Evolutionary conservation across 495 filamentous ascomycete genomes (phyloP).

Genomic region (Xylaria palmicola): DNA sequence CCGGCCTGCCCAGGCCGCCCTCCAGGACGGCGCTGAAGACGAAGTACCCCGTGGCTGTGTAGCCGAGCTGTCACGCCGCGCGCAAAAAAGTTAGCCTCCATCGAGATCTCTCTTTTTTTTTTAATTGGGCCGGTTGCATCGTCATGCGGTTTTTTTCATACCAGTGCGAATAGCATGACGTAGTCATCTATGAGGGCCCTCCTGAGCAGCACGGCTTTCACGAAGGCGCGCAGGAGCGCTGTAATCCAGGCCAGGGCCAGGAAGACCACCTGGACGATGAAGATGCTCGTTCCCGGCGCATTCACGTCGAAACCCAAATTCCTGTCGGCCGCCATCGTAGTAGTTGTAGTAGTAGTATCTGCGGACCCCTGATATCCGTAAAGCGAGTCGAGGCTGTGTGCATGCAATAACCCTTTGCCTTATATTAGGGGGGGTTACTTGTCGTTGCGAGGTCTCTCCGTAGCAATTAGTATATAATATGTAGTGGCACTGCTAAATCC

Average conservation of each 20-base stretch:
- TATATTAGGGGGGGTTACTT: background rate
- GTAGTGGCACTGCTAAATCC: background rate
- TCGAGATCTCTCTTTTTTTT: too few species aligned
- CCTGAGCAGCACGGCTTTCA: constrained; percentile 23
- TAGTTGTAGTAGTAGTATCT: too few species aligned
- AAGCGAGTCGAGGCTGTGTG: background rate
- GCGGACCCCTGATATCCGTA: background rate
- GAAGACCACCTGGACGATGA: constrained; percentile 26
- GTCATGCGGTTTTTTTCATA: too few species aligned
- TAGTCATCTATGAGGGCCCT: constrained; percentile 26
- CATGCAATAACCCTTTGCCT: background rate
- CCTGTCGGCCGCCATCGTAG: constrained; percentile 2
- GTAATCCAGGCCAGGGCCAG: constrained; percentile 25
- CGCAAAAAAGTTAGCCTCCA: background rate
- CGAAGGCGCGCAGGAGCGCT: constrained; percentile 21
- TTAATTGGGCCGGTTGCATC: too few species aligned
- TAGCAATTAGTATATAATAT: background rate
- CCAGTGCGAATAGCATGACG: constrained; percentile 27
- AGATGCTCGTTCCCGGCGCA: constrained; percentile 23
- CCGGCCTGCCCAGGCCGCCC: constrained; percentile 4
- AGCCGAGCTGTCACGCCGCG: constrained; percentile 8
- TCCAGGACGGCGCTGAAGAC: constrained; percentile 6
- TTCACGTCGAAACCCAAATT: constrained; percentile 22
- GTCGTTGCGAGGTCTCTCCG: background rate
- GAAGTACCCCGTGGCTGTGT: constrained; percentile 17